Evolutionary conservation across 805 yeast genomes (phyloP).

Genomic region (Schwanniomyces pseudopolymorphus): DNA sequence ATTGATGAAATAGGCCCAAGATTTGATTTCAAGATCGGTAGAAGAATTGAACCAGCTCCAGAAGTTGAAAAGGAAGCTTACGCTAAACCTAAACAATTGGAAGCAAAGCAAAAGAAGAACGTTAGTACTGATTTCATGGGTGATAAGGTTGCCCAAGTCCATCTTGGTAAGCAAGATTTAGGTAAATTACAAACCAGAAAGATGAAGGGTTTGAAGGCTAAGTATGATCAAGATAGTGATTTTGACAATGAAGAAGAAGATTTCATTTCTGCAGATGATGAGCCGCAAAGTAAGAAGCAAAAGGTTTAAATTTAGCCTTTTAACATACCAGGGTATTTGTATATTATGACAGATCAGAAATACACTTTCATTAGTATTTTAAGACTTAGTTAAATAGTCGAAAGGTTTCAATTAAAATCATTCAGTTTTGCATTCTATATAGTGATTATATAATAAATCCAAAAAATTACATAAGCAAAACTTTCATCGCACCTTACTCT

Average conservation of each 20-base stretch:
- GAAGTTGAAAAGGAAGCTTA: constrained; percentile 90
- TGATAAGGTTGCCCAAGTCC: constrained; percentile 94
- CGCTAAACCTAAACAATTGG: constrained; percentile 77
- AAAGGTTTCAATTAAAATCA: neutral
- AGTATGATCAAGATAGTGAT: constrained; percentile 74
- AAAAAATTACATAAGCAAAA: constrained; percentile 2
- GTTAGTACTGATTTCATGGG: constrained; percentile 86
- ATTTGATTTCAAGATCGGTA: constrained; percentile 87
- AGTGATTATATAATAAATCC: neutral
- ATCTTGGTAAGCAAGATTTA: constrained; percentile 93
- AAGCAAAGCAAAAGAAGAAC: constrained; percentile 83
- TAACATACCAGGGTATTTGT: constrained; percentile 3
- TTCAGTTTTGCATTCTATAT: neutral
- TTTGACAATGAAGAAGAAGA: constrained; percentile 51
- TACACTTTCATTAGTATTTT: neutral
- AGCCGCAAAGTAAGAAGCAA: constrained; percentile 33
- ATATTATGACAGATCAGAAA: constrained; percentile 3
- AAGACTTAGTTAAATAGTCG: neutral
- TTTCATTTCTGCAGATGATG: constrained; percentile 14
- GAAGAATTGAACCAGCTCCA: constrained; percentile 77
- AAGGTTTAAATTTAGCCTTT: constrained; percentile 15
- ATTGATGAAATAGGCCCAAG: constrained; percentile 95
- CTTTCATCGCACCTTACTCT: constrained; percentile 3
- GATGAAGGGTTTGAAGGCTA: constrained; percentile 95
- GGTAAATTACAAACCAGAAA: constrained; percentile 90